Percentiles rank a stretch among this genome's conserved stretches.
Evolutionary conservation across 2,329 filamentous ascomycete genomes (phyloP).

Genomic region (Diaporthe ilicicola): DNA sequence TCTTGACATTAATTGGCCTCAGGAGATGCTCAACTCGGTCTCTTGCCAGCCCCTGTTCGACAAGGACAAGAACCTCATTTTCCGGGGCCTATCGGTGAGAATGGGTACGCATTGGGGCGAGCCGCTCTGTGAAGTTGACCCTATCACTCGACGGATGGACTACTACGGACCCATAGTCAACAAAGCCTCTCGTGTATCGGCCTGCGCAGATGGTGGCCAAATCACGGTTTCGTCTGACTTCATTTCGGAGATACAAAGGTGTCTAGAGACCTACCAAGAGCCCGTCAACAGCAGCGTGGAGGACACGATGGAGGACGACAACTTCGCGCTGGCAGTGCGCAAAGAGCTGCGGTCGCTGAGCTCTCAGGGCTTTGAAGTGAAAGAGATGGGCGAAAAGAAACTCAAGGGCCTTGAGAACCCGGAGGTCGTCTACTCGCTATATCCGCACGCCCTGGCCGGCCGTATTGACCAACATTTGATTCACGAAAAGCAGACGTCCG

Average conservation of each 20-base stretch:
- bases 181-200: slow-evolving; percentile 91
- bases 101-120: slow-evolving; percentile 98
- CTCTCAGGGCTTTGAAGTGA: slow-evolving; percentile 94
- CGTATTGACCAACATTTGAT: slow-evolving; percentile 75
- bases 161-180: slow-evolving; percentile 99
- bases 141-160: slow-evolving; percentile 97
- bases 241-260: slow-evolving; percentile 93
- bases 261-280: slow-evolving; percentile 88
- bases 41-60: slow-evolving; percentile 86
- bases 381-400: slow-evolving; percentile 90
- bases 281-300: slow-evolving; percentile 78
- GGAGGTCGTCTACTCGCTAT: slow-evolving; percentile 94
- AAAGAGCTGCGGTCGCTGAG: slow-evolving; percentile 88
- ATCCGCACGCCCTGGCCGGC: slow-evolving; percentile 86
- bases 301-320: slow-evolving; percentile 79
- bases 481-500: slow-evolving; percentile 49
- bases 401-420: slow-evolving; percentile 98
- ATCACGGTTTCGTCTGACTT: slow-evolving; percentile 98
- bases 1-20: slow-evolving; percentile 90
- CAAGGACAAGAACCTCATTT: slow-evolving; percentile 87
- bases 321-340: slow-evolving; percentile 78
- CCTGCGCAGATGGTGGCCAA: slow-evolving; percentile 94
- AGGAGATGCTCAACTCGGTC: slow-evolving; percentile 87
- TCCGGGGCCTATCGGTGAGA: slow-evolving; percentile 90
- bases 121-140: slow-evolving; percentile 93